These are phyloP conservation scores for Emericellopsis terricola DNA, from an alignment of 495 filamentous ascomycete species.

Conservation along the genomic window DNA sequence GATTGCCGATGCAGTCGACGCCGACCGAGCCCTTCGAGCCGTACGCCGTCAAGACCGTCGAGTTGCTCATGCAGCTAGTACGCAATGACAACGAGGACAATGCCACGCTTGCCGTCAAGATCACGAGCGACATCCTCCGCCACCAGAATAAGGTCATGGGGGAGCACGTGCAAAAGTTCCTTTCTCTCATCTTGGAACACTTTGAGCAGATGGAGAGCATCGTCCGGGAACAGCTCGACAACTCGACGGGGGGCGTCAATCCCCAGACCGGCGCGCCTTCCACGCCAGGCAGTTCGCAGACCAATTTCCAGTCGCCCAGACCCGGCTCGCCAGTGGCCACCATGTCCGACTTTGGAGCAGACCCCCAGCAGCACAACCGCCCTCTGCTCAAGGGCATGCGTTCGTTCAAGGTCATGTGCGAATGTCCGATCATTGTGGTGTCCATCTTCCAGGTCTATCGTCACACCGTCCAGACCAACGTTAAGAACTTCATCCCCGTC, in stretches of 20 bases:
- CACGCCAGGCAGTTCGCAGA: conserved; percentile 57
- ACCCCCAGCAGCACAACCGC: conserved; percentile 59
- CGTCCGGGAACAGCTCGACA: conserved; percentile 85
- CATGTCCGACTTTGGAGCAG: conserved; percentile 50
- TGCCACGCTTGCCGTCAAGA: conserved; percentile 93
- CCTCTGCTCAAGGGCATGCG: conserved; percentile 82
- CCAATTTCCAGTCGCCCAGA: conserved; percentile 57
- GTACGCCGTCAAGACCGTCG: conserved; percentile 71
- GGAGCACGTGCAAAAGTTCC: conserved; percentile 69
- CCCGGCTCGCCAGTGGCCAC: conserved; percentile 78
- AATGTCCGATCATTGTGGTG: conserved; percentile 97
- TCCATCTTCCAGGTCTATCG: conserved; percentile 93
- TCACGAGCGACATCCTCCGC: conserved; percentile 86
- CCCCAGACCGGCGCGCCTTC: conserved; percentile 44
- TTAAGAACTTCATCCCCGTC: conserved; percentile 79
- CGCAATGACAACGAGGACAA: conserved; percentile 95
- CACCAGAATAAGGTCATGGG: conserved; percentile 72
- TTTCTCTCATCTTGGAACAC: conserved; percentile 85
- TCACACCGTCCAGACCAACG: conserved; percentile 57
- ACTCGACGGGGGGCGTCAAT: conserved; percentile 33
- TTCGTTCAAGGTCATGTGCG: conserved; percentile 94
- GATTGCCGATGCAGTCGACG: conserved; percentile 50
- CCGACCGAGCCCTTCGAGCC: conserved; percentile 68
- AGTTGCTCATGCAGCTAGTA: conserved; percentile 74
- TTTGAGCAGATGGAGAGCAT: conserved; percentile 88